Evolutionary conservation across 73 alveolate species (phyloP).

Genomic region (Urostyla sp.): DNA sequence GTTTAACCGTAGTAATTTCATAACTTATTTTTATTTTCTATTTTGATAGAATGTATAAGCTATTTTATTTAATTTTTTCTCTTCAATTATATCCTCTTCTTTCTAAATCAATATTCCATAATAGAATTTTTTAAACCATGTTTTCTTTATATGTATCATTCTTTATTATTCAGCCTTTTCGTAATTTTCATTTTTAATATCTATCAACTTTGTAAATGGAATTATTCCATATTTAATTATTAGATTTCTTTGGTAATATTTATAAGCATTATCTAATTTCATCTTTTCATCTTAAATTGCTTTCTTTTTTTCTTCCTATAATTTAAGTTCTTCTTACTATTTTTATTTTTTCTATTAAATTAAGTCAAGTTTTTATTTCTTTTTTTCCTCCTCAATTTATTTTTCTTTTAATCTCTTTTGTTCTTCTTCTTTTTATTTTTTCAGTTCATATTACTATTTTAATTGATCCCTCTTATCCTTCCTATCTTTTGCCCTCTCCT

Average conservation of each 20-base stretch:
- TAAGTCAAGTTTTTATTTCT: constrained; percentile 14
- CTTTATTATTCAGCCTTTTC: neutral
- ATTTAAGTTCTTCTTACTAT: neutral
- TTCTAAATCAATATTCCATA: neutral
- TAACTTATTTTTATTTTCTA: neutral
- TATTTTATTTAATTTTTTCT: neutral
- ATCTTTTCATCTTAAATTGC: neutral
- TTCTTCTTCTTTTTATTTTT: constrained; percentile 17
- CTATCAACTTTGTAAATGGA: constrained; percentile 7
- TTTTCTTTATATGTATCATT: neutral
- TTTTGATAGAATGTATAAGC: constrained; percentile 7
- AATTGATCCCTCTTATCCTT: constrained; percentile 18
- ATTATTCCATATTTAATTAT: constrained; percentile 22
- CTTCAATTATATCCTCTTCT: neutral
- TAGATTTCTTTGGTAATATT: constrained; percentile 17
- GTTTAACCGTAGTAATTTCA: neutral
- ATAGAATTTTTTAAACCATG: neutral
- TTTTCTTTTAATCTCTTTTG: neutral
- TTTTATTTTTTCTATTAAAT: neutral
- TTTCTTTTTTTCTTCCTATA: constrained; percentile 10
- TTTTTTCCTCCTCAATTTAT: constrained; percentile 31
- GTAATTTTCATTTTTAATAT: neutral
- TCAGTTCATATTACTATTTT: constrained; percentile 19
- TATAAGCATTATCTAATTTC: constrained; percentile 17
- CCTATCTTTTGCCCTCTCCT: constrained; percentile 20